Evolutionary conservation across 2,329 filamentous ascomycete species (phyloP).

Genomic region (Alternaria gansuensis): DNA sequence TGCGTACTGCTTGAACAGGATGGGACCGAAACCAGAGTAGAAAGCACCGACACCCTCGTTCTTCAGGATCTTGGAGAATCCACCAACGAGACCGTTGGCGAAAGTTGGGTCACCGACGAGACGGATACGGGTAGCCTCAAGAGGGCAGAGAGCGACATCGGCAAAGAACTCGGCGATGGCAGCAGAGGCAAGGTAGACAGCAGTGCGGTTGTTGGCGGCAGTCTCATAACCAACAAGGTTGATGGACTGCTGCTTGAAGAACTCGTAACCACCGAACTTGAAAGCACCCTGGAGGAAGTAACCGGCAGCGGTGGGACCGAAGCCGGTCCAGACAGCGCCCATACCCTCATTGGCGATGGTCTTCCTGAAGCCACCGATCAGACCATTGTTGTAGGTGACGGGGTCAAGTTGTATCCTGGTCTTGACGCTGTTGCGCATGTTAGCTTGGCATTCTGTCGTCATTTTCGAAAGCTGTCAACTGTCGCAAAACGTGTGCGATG

Average conservation of each 20-base stretch:
- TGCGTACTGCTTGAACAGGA: slow-evolving; percentile 57
- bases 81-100: slow-evolving; percentile 78
- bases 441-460: slow-evolving; percentile 37
- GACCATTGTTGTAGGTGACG: slow-evolving; percentile 84
- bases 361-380: slow-evolving; percentile 86
- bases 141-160: slow-evolving; percentile 86
- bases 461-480: slow-evolving; percentile 18
- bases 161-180: slow-evolving; percentile 71
- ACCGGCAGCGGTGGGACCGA: slow-evolving; percentile 84
- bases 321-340: slow-evolving; percentile 84
- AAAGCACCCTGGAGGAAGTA: slow-evolving; percentile 95
- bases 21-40: slow-evolving; percentile 84
- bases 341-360: slow-evolving; percentile 81
- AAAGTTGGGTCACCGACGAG: slow-evolving; percentile 89
- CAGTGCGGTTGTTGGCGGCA: slow-evolving; percentile 79
- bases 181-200: slow-evolving; percentile 77
- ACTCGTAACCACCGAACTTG: slow-evolving; percentile 95
- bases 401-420: slow-evolving; percentile 95
- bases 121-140: slow-evolving; percentile 93
- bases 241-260: slow-evolving; percentile 94
- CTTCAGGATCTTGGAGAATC: slow-evolving; percentile 84
- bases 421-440: slow-evolving; percentile 74
- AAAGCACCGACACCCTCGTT: slow-evolving; percentile 85
- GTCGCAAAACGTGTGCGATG: slow-evolving; percentile 22
- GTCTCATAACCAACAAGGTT: slow-evolving; percentile 73